Percentiles rank a stretch among this genome's conserved stretches.
Conservation (phyloP, 331 rosid species). For the Cydonia oblonga region DNA sequence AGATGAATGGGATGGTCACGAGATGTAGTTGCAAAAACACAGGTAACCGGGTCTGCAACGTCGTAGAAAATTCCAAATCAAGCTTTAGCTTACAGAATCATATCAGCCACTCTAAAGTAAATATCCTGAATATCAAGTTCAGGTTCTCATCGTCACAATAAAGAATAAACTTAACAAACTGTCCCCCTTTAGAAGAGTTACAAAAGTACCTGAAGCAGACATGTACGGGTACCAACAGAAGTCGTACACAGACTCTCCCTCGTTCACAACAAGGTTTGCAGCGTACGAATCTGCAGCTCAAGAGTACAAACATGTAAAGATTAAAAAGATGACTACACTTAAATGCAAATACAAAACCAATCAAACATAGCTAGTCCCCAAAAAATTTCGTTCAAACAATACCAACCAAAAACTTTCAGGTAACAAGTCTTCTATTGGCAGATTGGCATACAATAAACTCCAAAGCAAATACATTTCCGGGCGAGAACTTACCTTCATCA, state of each 20-base stretch:
- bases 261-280: conserved; percentile 57
- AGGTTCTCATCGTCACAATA: not conserved
- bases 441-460: not conserved
- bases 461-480: not conserved
- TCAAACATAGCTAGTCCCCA: not conserved
- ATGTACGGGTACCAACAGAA: conserved; percentile 97
- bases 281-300: conserved; percentile 58
- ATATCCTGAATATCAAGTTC: not conserved
- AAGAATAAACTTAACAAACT: not conserved
- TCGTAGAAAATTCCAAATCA: conserved; percentile 14
- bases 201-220: conserved; percentile 73
- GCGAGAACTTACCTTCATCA: conserved; percentile 35
- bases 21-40: conserved; percentile 79
- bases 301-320: not conserved
- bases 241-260: conserved; percentile 86
- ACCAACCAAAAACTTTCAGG: not conserved
- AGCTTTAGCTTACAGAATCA: not conserved
- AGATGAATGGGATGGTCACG: conserved; percentile 96
- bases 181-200: not conserved
- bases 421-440: not conserved
- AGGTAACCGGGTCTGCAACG: conserved; percentile 62
- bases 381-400: not conserved
- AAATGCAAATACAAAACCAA: not conserved
- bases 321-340: not conserved
- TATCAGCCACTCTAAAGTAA: not conserved